Conservation (phyloP, 2,329 filamentous ascomycete genomes). For the Talaromyces albobiverticillius region DNA sequence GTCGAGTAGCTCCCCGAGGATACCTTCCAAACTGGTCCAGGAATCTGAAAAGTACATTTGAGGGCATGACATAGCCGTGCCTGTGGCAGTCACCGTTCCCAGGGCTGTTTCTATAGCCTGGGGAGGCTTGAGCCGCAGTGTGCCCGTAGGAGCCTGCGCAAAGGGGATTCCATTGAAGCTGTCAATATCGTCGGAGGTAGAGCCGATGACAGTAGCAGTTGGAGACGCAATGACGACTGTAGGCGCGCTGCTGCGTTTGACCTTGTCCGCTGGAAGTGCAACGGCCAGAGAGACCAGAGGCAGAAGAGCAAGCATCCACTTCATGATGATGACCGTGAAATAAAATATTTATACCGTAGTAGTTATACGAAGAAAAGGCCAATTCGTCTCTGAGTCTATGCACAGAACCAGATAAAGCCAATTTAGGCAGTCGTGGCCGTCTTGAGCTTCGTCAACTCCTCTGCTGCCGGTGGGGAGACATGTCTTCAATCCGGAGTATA, state of each 20-base stretch:
- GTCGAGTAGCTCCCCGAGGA: conserved; percentile 52
- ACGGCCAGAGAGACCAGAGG: background rate
- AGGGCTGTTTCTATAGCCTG: conserved; percentile 56
- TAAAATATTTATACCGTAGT: too few species aligned
- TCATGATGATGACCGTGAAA: too few species aligned
- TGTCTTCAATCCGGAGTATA: background rate
- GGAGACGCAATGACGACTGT: conserved; percentile 28
- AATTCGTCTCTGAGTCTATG: background rate
- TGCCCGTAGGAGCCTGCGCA: conserved; percentile 65
- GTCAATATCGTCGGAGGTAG: conserved; percentile 52
- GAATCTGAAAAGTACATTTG: conserved; percentile 62
- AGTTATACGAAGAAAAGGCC: too few species aligned
- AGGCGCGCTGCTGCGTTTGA: background rate
- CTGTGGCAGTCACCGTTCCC: conserved; percentile 61
- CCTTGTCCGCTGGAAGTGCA: background rate
- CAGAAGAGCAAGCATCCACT: background rate
- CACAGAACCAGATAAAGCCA: background rate
- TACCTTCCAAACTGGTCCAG: conserved; percentile 39
- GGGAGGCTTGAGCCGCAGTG: conserved; percentile 69
- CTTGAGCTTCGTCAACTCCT: background rate
- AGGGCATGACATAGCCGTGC: conserved; percentile 62
- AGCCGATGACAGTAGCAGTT: conserved; percentile 50
- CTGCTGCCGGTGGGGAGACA: background rate
- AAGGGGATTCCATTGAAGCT: conserved; percentile 73
- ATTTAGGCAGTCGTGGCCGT: background rate